These are phyloP conservation scores for Trametes sanguinea DNA, from an alignment of 768 basidiomycete genomes.

Conservation along the genomic window DNA sequence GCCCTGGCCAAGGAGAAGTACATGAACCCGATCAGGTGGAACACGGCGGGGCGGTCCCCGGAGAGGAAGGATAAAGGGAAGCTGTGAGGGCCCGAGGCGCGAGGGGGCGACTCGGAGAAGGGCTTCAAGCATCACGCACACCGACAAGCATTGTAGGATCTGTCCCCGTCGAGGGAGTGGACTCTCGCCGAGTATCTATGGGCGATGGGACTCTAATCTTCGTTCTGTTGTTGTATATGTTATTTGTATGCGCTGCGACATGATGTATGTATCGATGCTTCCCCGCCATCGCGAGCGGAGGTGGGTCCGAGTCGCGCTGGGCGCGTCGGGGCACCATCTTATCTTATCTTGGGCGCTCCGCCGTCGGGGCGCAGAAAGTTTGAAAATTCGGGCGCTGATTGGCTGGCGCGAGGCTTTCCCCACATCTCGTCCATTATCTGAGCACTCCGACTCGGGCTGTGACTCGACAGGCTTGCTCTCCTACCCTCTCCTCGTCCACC, in stretches of 20 bases:
- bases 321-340: conserved; percentile 20
- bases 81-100: conserved; percentile 41
- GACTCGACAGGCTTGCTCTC: conserved; percentile 20
- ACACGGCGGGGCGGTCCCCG: conserved; percentile 16
- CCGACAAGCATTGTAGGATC: conserved; percentile 20
- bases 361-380: conserved; percentile 17
- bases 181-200: conserved; percentile 14
- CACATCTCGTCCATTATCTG: conserved; percentile 15
- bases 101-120: conserved; percentile 17
- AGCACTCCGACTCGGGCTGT: conserved; percentile 2
- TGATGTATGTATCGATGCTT: conserved; percentile 7
- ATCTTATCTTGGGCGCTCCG: conserved; percentile 30
- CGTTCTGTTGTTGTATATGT: conserved; percentile 21
- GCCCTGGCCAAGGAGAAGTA: conserved; percentile 51
- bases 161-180: conserved; percentile 23
- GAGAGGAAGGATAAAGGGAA: conserved; percentile 45
- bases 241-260: conserved; percentile 13
- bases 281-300: too few relatives aligned
- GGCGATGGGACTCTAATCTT: conserved; percentile 25
- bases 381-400: conserved; percentile 20
- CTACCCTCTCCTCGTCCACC: conserved; percentile 6
- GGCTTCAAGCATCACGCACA: neutral
- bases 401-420: conserved; percentile 17
- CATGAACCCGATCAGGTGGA: conserved; percentile 37
- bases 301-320: neutral